phyloP scores from a whole-genome alignment of 208 protist species.

The Phytomonas francai region DNA sequence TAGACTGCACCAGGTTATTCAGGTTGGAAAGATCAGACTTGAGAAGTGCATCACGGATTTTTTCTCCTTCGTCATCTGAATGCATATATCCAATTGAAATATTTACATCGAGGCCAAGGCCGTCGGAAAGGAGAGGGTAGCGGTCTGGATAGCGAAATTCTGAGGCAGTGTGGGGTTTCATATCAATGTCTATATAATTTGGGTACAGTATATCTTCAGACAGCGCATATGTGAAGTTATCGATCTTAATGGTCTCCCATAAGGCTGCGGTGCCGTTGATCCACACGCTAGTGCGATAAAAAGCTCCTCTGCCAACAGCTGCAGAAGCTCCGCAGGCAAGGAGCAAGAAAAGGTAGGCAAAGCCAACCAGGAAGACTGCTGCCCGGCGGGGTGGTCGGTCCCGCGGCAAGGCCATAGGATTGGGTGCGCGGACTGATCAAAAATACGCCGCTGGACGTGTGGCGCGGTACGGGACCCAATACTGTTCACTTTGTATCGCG shows the following conservation, averaged over 20 bases:
- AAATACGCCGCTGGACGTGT: background rate
- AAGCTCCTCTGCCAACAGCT: background rate
- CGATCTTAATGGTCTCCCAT: background rate
- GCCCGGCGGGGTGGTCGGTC: background rate
- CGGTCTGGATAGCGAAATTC: background rate
- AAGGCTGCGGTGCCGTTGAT: background rate
- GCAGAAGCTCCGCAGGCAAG: background rate
- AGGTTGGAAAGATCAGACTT: background rate
- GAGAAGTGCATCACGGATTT: background rate
- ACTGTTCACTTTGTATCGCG: background rate
- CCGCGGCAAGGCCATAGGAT: background rate
- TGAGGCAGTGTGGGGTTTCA: background rate
- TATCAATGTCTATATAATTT: background rate
- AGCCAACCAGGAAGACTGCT: background rate
- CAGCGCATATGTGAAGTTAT: background rate
- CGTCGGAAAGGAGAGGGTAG: background rate
- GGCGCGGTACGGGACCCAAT: background rate
- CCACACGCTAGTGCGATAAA: background rate
- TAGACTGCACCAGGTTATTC: background rate
- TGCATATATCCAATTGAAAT: background rate
- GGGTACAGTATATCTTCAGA: background rate
- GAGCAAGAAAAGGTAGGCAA: background rate
- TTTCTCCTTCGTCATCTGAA: background rate
- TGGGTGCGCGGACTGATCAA: background rate
- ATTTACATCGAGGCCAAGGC: background rate